Conservation (phyloP, 768 basidiomycete genomes). For the Hygrophoropsis aurantiaca region DNA sequence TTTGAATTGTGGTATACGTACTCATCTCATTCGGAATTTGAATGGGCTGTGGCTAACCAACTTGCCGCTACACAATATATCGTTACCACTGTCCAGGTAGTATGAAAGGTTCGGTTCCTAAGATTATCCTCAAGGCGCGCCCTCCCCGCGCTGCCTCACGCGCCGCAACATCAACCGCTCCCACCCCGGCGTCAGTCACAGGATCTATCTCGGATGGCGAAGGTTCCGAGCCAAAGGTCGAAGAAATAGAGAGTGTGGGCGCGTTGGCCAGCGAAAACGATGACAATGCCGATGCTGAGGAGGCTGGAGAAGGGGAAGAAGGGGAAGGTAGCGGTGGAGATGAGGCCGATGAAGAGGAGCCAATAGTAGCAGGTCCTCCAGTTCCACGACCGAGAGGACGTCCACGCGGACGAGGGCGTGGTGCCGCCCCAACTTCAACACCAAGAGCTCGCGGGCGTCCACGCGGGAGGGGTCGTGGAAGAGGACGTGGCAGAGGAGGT, state of each 20-base stretch:
- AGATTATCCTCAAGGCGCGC: slow-evolving; percentile 43
- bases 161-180: slow-evolving; percentile 15
- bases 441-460: slow-evolving; percentile 38
- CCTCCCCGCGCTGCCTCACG: slow-evolving; percentile 24
- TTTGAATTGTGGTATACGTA: no score
- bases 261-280: slow-evolving; percentile 29
- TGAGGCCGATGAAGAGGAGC: slow-evolving; percentile 34
- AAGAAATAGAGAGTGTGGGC: slow-evolving; percentile 28
- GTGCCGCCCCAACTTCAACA: slow-evolving; percentile 27
- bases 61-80: no score
- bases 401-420: slow-evolving; percentile 39
- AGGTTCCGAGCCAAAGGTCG: slow-evolving; percentile 23
- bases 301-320: slow-evolving; percentile 29
- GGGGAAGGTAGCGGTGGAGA: slow-evolving; percentile 25
- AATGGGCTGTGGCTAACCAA: no score
- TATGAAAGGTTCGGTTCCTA: slow-evolving; percentile 13
- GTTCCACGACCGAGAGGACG: slow-evolving; percentile 35
- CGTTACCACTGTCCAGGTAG: no score
- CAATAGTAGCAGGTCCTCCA: slow-evolving; percentile 29
- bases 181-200: slow-evolving; percentile 12
- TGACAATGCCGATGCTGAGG: slow-evolving; percentile 30
- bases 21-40: no score
- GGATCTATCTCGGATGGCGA: slow-evolving; percentile 14
- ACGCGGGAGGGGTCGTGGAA: slow-evolving; percentile 41
- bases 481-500: slow-evolving; percentile 32